Evolutionary conservation across 805 yeast genomes (phyloP).

Genomic region (Wickerhamiella kazuoi): DNA sequence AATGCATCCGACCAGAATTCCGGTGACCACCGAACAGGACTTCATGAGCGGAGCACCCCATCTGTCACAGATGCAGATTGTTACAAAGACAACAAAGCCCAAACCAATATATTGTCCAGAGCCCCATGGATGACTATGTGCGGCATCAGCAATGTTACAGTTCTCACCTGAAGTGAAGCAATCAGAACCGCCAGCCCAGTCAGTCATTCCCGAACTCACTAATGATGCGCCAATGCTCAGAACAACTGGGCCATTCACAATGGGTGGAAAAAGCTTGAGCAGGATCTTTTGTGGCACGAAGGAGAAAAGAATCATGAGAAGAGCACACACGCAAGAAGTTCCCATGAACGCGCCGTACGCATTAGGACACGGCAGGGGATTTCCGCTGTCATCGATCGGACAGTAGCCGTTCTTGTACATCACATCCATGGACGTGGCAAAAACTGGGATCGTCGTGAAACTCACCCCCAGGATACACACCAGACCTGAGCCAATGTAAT

Average conservation of each 20-base stretch:
- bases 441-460: constrained; percentile 69
- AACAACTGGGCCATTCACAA: constrained; percentile 85
- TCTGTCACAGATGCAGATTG: constrained; percentile 57
- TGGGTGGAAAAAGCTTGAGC: constrained; percentile 62
- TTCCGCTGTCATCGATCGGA: constrained; percentile 42
- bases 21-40: constrained; percentile 76
- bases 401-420: constrained; percentile 60
- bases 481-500: constrained; percentile 69
- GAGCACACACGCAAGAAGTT: constrained; percentile 47
- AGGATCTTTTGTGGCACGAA: constrained; percentile 55
- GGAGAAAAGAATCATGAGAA: constrained; percentile 51
- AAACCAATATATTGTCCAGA: constrained; percentile 70
- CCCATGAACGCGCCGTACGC: constrained; percentile 72
- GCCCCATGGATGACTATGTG: constrained; percentile 49
- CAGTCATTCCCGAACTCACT: constrained; percentile 51
- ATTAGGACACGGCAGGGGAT: constrained; percentile 56
- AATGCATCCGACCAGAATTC: constrained; percentile 69
- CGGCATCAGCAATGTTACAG: constrained; percentile 34
- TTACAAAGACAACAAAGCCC: constrained; percentile 59
- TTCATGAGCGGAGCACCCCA: constrained; percentile 88
- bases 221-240: constrained; percentile 56
- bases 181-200: constrained; percentile 74
- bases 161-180: constrained; percentile 22
- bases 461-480: constrained; percentile 83
- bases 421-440: constrained; percentile 51